These are phyloP conservation scores for Tardiomyces digboiensis DNA, from an alignment of 1,139 yeast genomes.

Conservation along the genomic window DNA sequence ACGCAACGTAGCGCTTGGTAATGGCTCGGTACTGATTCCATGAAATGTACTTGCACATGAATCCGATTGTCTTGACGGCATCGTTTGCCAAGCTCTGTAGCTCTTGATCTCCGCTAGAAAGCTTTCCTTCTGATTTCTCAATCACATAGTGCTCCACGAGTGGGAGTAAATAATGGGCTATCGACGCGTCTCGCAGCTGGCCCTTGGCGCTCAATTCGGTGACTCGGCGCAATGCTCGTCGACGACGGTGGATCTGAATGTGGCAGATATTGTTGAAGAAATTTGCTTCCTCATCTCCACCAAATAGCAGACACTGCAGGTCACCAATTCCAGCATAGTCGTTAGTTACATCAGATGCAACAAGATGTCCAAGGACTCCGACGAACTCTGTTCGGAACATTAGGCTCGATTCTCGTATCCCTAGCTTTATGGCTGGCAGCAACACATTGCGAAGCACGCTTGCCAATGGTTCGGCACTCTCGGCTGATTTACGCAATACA, in stretches of 20 bases:
- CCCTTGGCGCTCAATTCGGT: constrained; percentile 29
- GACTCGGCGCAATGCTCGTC: constrained; percentile 65
- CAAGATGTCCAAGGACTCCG: constrained; percentile 52
- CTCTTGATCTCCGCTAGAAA: constrained; percentile 42
- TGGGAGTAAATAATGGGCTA: constrained; percentile 78
- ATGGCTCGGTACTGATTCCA: constrained; percentile 81
- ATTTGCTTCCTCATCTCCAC: constrained; percentile 75
- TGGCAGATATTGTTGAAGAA: constrained; percentile 77
- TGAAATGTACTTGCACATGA: constrained; percentile 46
- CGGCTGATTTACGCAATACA: constrained; percentile 8
- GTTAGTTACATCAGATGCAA: constrained; percentile 20
- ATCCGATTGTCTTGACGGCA: constrained; percentile 54
- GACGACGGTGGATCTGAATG: constrained; percentile 80
- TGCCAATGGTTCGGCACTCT: no score
- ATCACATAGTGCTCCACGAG: constrained; percentile 65
- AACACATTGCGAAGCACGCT: constrained; percentile 42
- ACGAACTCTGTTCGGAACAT: constrained; percentile 65
- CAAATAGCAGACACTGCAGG: constrained; percentile 53
- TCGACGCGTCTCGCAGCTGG: constrained; percentile 43
- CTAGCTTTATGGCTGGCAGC: constrained; percentile 58
- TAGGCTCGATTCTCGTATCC: constrained; percentile 56
- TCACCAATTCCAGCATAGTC: constrained; percentile 43
- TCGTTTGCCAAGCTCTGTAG: constrained; percentile 67
- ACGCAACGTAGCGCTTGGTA: constrained; percentile 56
- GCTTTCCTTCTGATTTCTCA: constrained; percentile 19